Evolutionary conservation across 129 eudicot species (phyloP).

Genomic region (Chrysanthemum makinoi): DNA sequence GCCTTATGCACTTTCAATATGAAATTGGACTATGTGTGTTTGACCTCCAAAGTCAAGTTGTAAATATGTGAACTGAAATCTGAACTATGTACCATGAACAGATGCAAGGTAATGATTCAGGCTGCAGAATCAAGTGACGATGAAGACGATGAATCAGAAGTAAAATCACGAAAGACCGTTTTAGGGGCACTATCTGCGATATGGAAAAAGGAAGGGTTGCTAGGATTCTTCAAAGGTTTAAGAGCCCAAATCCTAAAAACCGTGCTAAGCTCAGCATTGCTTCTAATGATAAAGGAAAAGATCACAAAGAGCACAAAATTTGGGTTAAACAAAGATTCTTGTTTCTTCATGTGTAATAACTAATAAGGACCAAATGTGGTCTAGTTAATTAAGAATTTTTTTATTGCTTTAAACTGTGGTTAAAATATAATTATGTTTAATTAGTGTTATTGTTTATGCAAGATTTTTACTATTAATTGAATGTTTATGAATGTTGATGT

Average conservation of each 20-base stretch:
- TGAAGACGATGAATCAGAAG: slow-evolving; percentile 29
- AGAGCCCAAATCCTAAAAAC: slow-evolving; percentile 93
- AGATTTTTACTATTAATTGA: background rate
- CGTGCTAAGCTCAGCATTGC: slow-evolving; percentile 87
- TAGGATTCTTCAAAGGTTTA: slow-evolving; percentile 84
- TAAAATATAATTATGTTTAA: background rate
- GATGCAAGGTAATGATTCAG: slow-evolving; percentile 92
- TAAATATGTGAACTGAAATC: background rate
- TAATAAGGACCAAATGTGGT: slow-evolving; percentile 24
- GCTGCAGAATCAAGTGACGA: slow-evolving; percentile 74
- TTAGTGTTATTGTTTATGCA: slow-evolving; percentile 6
- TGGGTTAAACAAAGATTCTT: no score
- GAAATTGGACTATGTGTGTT: background rate
- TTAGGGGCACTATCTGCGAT: slow-evolving; percentile 52
- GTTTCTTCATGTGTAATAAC: slow-evolving; percentile 23
- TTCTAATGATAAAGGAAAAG: slow-evolving; percentile 94
- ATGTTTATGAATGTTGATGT: no score
- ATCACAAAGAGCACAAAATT: slow-evolving; percentile 84
- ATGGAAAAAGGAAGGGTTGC: slow-evolving; percentile 81
- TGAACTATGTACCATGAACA: slow-evolving; percentile 23
- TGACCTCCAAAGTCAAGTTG: slow-evolving; percentile 8
- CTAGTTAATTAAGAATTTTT: slow-evolving; percentile 13
- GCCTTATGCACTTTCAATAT: background rate
- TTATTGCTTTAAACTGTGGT: slow-evolving; percentile 19
- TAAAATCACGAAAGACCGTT: slow-evolving; percentile 59